Percentiles rank a stretch among this genome's conserved stretches.
These are phyloP conservation scores for Fusarium setosum DNA, from an alignment of 2,329 filamentous ascomycete genomes.

Conservation along the genomic window DNA sequence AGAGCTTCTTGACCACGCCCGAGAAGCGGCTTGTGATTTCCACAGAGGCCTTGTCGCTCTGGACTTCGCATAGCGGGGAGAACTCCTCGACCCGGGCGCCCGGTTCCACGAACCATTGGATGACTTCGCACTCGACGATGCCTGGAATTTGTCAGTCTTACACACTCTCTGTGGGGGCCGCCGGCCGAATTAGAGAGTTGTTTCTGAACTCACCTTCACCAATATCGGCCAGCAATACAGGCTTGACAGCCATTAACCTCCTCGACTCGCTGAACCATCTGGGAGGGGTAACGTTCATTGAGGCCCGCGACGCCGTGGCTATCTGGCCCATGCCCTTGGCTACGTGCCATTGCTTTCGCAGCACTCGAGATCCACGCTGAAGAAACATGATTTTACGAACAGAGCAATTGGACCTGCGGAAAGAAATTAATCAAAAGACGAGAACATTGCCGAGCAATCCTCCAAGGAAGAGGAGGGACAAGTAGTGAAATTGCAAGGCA, in stretches of 20 bases:
- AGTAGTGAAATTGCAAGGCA: conserved; percentile 23
- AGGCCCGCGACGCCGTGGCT: conserved; percentile 44
- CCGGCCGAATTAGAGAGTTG: background rate
- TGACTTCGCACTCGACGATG: conserved; percentile 98
- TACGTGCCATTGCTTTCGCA: conserved; percentile 63
- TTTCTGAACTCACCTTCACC: conserved; percentile 73
- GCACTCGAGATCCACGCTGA: conserved; percentile 60
- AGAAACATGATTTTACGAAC: conserved; percentile 62
- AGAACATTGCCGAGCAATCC: conserved; percentile 23
- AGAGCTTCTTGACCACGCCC: conserved; percentile 93
- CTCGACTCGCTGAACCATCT: conserved; percentile 65
- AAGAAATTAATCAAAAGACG: conserved; percentile 29
- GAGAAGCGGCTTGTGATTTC: conserved; percentile 97
- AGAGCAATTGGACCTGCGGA: conserved; percentile 27
- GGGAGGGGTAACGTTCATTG: conserved; percentile 45
- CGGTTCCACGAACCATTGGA: conserved; percentile 99
- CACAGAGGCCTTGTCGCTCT: conserved; percentile 92
- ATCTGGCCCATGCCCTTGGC: conserved; percentile 54
- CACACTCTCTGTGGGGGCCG: background rate
- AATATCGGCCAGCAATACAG: conserved; percentile 86
- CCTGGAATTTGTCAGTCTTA: conserved; percentile 62
- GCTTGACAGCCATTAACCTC: conserved; percentile 72
- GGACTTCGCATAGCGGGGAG: conserved; percentile 96
- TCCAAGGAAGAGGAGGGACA: conserved; percentile 34
- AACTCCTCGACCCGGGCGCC: conserved; percentile 97